Conservation (phyloP, 2,329 filamentous ascomycete genomes). For the Alternaria dauci region DNA sequence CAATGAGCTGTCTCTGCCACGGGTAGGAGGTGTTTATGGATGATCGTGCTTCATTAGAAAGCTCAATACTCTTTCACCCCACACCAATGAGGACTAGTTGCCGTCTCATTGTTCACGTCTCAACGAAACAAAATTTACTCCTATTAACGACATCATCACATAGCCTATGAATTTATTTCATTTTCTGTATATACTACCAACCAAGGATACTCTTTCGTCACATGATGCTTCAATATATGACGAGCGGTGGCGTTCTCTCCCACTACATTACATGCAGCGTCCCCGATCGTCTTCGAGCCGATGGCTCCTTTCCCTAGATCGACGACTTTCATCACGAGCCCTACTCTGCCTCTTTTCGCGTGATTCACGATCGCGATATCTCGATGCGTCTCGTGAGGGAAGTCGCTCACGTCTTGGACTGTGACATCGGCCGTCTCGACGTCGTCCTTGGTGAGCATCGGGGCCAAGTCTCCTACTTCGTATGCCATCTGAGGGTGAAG, state of each 20-base stretch:
- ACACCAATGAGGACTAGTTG: not conserved
- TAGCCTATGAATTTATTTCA: accelerated
- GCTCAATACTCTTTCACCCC: not conserved
- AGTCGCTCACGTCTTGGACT: not conserved
- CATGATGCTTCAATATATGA: not conserved
- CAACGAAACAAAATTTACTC: not conserved
- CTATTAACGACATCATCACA: not conserved
- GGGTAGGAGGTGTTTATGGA: not conserved
- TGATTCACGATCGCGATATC: not conserved
- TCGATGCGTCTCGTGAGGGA: not conserved
- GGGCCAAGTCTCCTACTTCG: not conserved
- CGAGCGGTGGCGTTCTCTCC: not conserved
- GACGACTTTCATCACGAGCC: not conserved
- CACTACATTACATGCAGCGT: not conserved
- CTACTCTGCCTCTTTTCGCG: not conserved
- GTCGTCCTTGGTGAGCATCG: not conserved
- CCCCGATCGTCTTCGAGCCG: not conserved
- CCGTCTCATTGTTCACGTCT: not conserved
- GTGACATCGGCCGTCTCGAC: not conserved
- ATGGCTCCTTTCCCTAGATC: not conserved
- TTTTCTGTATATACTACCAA: too few relatives aligned
- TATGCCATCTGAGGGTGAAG: not conserved
- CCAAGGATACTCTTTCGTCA: not conserved
- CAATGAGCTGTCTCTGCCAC: too few relatives aligned
- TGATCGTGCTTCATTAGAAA: not conserved